Evolutionary conservation across 768 basidiomycete species (phyloP), one percentile per base, ranked within the genome.

Genomic region (Russula emetica): DNA sequence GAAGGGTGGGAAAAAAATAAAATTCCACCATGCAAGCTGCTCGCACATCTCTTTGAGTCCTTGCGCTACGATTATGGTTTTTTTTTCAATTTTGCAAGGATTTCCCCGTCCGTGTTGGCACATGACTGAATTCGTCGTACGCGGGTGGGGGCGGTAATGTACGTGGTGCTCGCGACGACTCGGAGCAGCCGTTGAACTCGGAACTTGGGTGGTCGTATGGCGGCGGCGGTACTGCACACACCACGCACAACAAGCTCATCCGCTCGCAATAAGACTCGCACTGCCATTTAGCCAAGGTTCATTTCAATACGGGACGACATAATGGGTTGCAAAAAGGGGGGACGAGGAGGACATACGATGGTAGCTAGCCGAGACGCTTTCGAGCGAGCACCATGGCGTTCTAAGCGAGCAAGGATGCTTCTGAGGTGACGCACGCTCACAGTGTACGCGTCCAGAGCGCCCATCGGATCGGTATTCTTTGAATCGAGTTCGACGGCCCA

Each of bases 401-500:
- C 53, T n/a, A 65, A 16, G 14, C 64, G 64, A 22, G 47, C 54
- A 16, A 50, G 49, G 49, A 65, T 65, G 32, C 34, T 26, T 6
- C 59, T 55, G 5, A 65, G 55, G 44, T 32, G 55, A 18, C 55
- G 64, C 40, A 55, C 60, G 24, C 64, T 65, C 55, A 61, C 49
- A 8, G 40, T 28, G 16, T 65, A 65, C 22, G 59, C 59, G 13
- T 20, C 22, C 18, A 65, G 32, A 20, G 64, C 64, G 2, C 59
- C 59, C 4, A 26, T 9, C 24, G 59, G 64, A 6, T 65, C 59
- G 2, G 54, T 57, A 18, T 51, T 51, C 18, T 22, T 30, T 24
- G 28, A 10, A 32, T 65, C 64, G 32, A 61, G 59, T n/a, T 65
- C 64, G 24, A 65, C 64, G 9, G 64, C 64, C 2, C 30, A 44